Evolutionary conservation across 2,329 filamentous ascomycete genomes (phyloP).

Genomic region (Neofusicoccum parvum): DNA sequence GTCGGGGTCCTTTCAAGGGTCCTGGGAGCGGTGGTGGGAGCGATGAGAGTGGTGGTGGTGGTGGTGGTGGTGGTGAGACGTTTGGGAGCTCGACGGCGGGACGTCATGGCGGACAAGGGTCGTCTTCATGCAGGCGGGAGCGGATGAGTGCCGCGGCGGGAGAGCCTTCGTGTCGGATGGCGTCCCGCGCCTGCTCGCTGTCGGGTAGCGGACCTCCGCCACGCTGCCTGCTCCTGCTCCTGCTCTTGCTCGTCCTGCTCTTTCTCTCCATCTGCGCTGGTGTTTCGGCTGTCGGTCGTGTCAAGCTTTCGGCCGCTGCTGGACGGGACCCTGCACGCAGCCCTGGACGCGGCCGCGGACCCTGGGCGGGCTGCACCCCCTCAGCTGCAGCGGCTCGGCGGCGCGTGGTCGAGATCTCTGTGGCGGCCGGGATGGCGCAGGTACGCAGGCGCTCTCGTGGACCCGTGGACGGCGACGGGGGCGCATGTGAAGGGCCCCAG

Average conservation of each 20-base stretch:
- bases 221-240: no score
- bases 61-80: background rate
- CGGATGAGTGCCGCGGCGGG: background rate
- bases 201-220: background rate
- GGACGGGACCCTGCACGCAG: background rate
- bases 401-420: background rate
- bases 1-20: no score
- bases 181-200: background rate
- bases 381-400: background rate
- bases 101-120: background rate
- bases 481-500: background rate
- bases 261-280: background rate
- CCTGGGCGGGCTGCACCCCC: background rate
- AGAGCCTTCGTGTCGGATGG: background rate
- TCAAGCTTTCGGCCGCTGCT: background rate
- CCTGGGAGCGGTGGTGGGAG: no score
- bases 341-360: no score
- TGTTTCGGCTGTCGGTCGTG: background rate
- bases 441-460: background rate
- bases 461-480: background rate
- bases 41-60: no score
- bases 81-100: no score
- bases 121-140: background rate
- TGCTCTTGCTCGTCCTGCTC: no score
- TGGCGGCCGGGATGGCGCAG: slow-evolving; percentile 11